Conservation (phyloP, 352 stramenopile genomes). For the Globisporangium heterothallicum region DNA sequence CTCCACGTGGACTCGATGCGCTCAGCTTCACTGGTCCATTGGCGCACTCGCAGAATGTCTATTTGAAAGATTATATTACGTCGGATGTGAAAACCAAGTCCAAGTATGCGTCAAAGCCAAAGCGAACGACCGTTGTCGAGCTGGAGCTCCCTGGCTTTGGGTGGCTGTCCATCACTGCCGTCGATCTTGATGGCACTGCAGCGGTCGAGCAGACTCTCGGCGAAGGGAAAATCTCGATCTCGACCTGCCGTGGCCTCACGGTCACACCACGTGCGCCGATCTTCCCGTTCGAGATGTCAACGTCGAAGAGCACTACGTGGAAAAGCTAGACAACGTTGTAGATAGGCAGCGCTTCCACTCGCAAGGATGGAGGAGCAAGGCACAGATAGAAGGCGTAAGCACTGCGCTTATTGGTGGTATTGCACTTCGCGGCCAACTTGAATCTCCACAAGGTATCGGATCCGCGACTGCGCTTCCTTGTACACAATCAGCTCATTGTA, state of each 20-base stretch:
- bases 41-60: constrained; percentile 42
- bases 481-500: constrained; percentile 21
- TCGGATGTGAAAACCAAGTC: constrained; percentile 57
- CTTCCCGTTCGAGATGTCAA: constrained; percentile 78
- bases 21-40: constrained; percentile 74
- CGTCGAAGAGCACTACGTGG: constrained; percentile 69
- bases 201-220: constrained; percentile 46
- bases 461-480: constrained; percentile 17
- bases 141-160: constrained; percentile 76
- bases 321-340: constrained; percentile 70
- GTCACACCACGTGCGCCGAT: constrained; percentile 55
- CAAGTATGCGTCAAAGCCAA: constrained; percentile 70
- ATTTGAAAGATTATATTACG: constrained; percentile 66
- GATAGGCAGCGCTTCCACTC: too few relatives aligned
- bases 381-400: too few relatives aligned
- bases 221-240: constrained; percentile 54
- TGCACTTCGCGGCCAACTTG: constrained; percentile 14
- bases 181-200: constrained; percentile 73
- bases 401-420: too few relatives aligned
- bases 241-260: constrained; percentile 53
- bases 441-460: constrained; percentile 20
- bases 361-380: too few relatives aligned
- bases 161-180: constrained; percentile 70
- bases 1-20: constrained; percentile 66
- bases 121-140: constrained; percentile 75